Evolutionary conservation across 2,329 filamentous ascomycete species (phyloP).

Genomic region (Pestalotiopsis sp.): DNA sequence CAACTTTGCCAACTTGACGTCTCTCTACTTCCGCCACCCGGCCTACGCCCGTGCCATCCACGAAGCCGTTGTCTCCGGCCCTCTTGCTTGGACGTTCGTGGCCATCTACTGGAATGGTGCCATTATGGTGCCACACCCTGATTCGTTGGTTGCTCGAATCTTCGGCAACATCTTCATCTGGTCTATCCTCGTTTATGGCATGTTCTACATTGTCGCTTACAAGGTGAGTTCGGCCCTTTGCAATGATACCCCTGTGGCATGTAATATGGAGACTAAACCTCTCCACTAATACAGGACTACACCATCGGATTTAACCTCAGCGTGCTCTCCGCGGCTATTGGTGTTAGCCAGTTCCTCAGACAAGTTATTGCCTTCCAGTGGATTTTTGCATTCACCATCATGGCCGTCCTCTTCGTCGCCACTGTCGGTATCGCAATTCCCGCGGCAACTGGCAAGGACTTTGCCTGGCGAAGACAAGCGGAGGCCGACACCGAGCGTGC

Average conservation of each 20-base stretch:
- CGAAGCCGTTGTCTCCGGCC: constrained; percentile 72
- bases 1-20: constrained; percentile 81
- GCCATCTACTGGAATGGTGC: constrained; percentile 90
- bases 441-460: constrained; percentile 61
- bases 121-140: constrained; percentile 72
- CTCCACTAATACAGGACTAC: constrained; percentile 55
- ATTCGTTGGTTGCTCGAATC: constrained; percentile 71
- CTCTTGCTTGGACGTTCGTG: constrained; percentile 84
- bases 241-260: neutral
- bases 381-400: constrained; percentile 89
- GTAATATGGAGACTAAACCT: constrained; percentile 4
- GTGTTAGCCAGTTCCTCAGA: constrained; percentile 74
- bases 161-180: constrained; percentile 89
- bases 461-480: constrained; percentile 49
- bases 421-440: constrained; percentile 69
- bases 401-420: constrained; percentile 71
- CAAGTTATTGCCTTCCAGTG: constrained; percentile 82
- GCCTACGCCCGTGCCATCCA: constrained; percentile 76
- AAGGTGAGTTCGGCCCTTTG: constrained; percentile 53
- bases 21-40: constrained; percentile 80
- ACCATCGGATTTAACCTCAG: constrained; percentile 81
- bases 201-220: constrained; percentile 74
- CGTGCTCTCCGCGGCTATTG: constrained; percentile 73
- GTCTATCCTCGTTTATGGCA: constrained; percentile 76
- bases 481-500: constrained; percentile 59